phyloP scores from a whole-genome alignment of 2,329 filamentous ascomycete species.

The Clonostachys sp. region DNA sequence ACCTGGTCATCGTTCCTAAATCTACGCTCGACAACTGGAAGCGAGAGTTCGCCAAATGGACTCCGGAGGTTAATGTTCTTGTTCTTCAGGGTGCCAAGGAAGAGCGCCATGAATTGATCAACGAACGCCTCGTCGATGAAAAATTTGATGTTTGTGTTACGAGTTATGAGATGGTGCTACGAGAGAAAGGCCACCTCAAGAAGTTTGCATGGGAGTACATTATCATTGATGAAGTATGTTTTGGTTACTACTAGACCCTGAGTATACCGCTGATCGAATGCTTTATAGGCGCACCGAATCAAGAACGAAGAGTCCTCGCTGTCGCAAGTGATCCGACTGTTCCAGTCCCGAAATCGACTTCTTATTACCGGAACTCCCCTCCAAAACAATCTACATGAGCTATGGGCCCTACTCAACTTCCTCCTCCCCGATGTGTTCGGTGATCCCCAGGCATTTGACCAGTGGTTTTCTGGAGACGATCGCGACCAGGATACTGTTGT shows the following conservation, averaged over 20 bases:
- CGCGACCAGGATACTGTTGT: slow-evolving; percentile 93
- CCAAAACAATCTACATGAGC: slow-evolving; percentile 96
- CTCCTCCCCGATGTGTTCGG: slow-evolving; percentile 97
- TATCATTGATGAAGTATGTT: slow-evolving; percentile 76
- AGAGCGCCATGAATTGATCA: slow-evolving; percentile 82
- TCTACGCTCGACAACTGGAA: slow-evolving; percentile 99
- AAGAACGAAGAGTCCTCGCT: slow-evolving; percentile 99
- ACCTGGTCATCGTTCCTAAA: slow-evolving; percentile 89
- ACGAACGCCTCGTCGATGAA: slow-evolving; percentile 85
- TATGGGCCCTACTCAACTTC: slow-evolving; percentile 97
- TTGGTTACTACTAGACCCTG: too few species aligned
- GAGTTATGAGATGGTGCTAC: slow-evolving; percentile 97
- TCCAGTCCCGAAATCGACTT: slow-evolving; percentile 90
- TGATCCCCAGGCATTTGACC: slow-evolving; percentile 92
- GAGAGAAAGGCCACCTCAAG: slow-evolving; percentile 90
- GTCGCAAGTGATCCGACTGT: slow-evolving; percentile 92
- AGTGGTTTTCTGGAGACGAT: slow-evolving; percentile 92
- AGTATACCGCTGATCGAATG: too few species aligned
- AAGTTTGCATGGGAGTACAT: slow-evolving; percentile 99
- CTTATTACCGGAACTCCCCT: slow-evolving; percentile 95
- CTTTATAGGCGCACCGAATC: slow-evolving; percentile 73
- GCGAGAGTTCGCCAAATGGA: slow-evolving; percentile 90
- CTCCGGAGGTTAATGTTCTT: slow-evolving; percentile 89
- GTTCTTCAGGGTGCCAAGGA: slow-evolving; percentile 95
- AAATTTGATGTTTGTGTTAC: slow-evolving; percentile 98